Conservation (phyloP, 75 land plant genomes). For the Cupressus sempervirens region DNA sequence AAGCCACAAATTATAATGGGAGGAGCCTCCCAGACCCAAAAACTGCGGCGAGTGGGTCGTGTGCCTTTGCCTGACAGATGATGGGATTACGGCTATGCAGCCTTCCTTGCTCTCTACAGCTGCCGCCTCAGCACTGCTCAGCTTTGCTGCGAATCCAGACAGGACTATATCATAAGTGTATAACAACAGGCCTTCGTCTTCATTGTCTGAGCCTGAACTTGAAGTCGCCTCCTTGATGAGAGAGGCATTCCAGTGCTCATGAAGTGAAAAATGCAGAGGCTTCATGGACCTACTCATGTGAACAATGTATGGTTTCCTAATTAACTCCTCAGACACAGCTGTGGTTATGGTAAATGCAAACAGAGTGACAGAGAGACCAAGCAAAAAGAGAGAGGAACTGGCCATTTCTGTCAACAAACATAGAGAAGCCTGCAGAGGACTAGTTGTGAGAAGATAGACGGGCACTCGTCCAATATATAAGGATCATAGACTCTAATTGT, state of each 20-base stretch:
- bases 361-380: too few relatives aligned
- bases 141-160: constrained; percentile 49
- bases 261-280: constrained; percentile 19
- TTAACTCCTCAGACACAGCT: too few relatives aligned
- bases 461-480: too few relatives aligned
- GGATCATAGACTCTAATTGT: too few relatives aligned
- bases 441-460: too few relatives aligned
- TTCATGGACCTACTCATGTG: constrained; percentile 18
- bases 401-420: neutral
- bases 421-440: too few relatives aligned
- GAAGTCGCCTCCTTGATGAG: constrained; percentile 7
- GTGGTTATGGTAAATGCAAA: too few relatives aligned
- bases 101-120: constrained; percentile 32
- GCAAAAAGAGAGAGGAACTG: neutral
- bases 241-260: constrained; percentile 32
- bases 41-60: constrained; percentile 57
- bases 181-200: constrained; percentile 13
- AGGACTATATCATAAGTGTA: constrained; percentile 39
- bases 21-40: constrained; percentile 41
- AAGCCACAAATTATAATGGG: constrained; percentile 34
- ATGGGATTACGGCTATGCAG: constrained; percentile 25
- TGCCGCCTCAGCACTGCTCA: constrained; percentile 32
- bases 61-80: constrained; percentile 25
- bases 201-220: neutral
- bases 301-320: constrained; percentile 30